phyloP scores from a whole-genome alignment of 352 stramenopile species.

The Globisporangium nagaii region DNA sequence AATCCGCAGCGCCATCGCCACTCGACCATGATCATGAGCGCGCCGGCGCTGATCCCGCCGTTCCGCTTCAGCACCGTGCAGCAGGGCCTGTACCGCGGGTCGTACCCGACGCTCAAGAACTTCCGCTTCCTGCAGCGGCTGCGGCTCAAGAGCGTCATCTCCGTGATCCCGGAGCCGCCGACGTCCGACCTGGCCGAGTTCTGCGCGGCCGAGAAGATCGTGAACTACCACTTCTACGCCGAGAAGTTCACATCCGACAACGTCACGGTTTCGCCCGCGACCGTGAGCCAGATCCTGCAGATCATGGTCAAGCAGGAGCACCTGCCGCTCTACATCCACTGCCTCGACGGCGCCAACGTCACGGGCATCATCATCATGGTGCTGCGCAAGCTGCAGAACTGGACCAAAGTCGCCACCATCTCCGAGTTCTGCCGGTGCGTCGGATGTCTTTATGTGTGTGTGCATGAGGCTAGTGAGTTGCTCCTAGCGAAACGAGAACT shows the following conservation, averaged over 20 bases:
- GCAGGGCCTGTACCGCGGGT: conserved; percentile 71
- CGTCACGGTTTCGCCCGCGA: conserved; percentile 74
- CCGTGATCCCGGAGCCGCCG: conserved; percentile 73
- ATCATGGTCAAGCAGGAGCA: conserved; percentile 74
- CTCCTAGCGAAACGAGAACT: background rate
- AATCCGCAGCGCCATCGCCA: no score
- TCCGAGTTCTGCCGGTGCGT: conserved; percentile 73
- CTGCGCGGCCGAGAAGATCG: conserved; percentile 63
- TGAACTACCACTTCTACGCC: conserved; percentile 72
- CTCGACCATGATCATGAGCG: no score
- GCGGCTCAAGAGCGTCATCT: conserved; percentile 72
- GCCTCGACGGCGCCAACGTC: conserved; percentile 84
- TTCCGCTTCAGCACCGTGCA: conserved; percentile 86
- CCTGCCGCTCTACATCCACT: conserved; percentile 82
- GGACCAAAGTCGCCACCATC: conserved; percentile 78
- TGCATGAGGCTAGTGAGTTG: background rate
- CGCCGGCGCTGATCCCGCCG: conserved; percentile 74
- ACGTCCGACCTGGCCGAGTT: conserved; percentile 74
- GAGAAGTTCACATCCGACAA: conserved; percentile 88
- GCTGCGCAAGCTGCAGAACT: conserved; percentile 84
- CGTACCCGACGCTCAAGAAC: conserved; percentile 85
- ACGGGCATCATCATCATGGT: conserved; percentile 87
- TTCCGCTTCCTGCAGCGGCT: conserved; percentile 76
- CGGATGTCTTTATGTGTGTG: background rate
- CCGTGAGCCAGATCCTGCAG: conserved; percentile 71